phyloP scores from a whole-genome alignment of 179 eudicot species.

The Spinacia oleracea region DNA sequence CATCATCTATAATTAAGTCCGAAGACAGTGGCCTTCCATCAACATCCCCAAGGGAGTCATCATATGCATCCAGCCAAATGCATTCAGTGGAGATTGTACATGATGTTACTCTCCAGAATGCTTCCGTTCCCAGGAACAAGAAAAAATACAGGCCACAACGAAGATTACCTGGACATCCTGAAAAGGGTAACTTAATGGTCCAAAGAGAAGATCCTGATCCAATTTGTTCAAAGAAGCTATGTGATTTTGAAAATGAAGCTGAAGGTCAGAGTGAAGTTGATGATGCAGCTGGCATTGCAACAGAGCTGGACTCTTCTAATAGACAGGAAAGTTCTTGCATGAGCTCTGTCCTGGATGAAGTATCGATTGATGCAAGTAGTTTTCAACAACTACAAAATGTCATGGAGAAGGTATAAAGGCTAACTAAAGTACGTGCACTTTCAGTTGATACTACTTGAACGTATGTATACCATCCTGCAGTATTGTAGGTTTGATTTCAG shows the following conservation, averaged over 20 bases:
- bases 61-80: constrained; percentile 47
- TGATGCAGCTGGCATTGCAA: constrained; percentile 32
- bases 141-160: constrained; percentile 40
- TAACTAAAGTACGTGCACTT: not conserved
- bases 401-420: constrained; percentile 69
- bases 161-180: constrained; percentile 28
- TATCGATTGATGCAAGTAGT: constrained; percentile 74
- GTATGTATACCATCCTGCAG: not conserved
- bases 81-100: constrained; percentile 39
- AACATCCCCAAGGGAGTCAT: constrained; percentile 49
- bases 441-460: not conserved
- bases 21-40: constrained; percentile 43
- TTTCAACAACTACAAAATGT: constrained; percentile 84
- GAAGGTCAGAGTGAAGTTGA: constrained; percentile 42
- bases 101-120: constrained; percentile 39
- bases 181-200: constrained; percentile 30
- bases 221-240: constrained; percentile 34
- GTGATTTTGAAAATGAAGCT: constrained; percentile 33
- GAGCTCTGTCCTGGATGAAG: constrained; percentile 63
- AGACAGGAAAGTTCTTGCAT: constrained; percentile 58
- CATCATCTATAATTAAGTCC: constrained; percentile 43
- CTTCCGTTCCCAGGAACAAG: constrained; percentile 38
- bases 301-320: constrained; percentile 53
- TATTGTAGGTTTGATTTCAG: not conserved
- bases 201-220: constrained; percentile 34